Base-by-base conservation (phyloP, 2,329 filamentous ascomycete genomes). In the Myriosclerotinia scirpicola region DNA sequence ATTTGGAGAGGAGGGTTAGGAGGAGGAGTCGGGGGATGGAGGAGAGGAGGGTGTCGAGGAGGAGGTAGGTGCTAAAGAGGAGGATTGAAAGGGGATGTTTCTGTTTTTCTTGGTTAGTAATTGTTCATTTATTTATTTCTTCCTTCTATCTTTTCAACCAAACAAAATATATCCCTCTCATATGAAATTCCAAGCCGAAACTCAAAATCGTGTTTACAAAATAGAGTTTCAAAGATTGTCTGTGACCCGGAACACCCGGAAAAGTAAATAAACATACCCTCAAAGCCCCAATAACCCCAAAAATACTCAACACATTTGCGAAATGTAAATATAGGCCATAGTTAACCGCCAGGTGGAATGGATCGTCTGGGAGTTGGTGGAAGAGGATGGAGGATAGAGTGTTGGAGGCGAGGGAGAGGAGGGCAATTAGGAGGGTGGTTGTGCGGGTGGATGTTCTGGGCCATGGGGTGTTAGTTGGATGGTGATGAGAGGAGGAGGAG, bases 251-350 rank as follows among this genome's bases (percentile, higher is more conserved):
- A 73, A 68, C 3, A 71, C 69, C 66, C 30, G 54, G n/a, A 53
- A 22, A 34, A 26, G 48, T 8, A 40, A 7, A 73, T 15, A 36
- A 36, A 48, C 76, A 68, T 76, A 82, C 81, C 72, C 76, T 75
- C n/a, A 80, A 53, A 42, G 79, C 79, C 54, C 80, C 80, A n/a
- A 80, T 64, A 36, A 81, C 67, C 6, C 80, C 80, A 55, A 80
- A 71, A 12, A 78, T 69, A 68, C 78, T 80, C 54, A 79, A 71
- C 11, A 77, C 68, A 66, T 76, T 76, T 22, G 79, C 78, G 44
- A 80, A 73, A 67, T 78, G 73, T 30, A 80, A 74, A 71, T 81
- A 82, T 53, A 74, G 68, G 7, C 76, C 70, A 40, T 78, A 78
- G 67, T 76, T 71, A 65, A 69, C 68, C 52, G 75, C 74, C 15